Evolutionary conservation across 768 basidiomycete species (phyloP).

Genomic region (Termitomyces sp.): DNA sequence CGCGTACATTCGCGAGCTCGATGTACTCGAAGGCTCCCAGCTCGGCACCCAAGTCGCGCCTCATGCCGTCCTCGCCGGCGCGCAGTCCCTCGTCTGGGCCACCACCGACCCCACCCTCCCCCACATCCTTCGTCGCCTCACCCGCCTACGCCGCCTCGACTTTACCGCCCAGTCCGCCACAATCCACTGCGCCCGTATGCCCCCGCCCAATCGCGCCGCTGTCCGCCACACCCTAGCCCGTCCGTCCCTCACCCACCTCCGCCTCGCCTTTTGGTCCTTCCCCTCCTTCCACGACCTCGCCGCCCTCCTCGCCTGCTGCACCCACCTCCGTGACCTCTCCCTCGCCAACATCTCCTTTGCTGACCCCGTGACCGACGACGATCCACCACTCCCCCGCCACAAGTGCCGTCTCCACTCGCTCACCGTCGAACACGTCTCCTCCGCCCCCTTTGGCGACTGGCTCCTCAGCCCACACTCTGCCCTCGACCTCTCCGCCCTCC

Average conservation of each 20-base stretch:
- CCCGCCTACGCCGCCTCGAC: constrained; percentile 30
- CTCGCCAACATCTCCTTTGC: constrained; percentile 13
- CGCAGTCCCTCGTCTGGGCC: constrained; percentile 31
- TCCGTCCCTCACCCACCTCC: constrained; percentile 29
- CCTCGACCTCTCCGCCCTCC: constrained; percentile 29
- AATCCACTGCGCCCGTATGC: constrained; percentile 31
- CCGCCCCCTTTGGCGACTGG: constrained; percentile 31
- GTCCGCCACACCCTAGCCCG: constrained; percentile 28
- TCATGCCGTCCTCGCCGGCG: constrained; percentile 15
- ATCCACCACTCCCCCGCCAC: too few relatives aligned
- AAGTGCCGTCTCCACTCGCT: constrained; percentile 28
- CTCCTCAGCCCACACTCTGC: constrained; percentile 25
- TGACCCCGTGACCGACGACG: background rate
- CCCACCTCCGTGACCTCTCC: constrained; percentile 28
- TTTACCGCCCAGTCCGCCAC: constrained; percentile 28
- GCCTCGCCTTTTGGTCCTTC: constrained; percentile 36
- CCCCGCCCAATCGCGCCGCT: constrained; percentile 27
- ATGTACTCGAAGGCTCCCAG: constrained; percentile 33
- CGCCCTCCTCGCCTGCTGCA: constrained; percentile 25
- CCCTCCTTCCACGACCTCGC: constrained; percentile 28
- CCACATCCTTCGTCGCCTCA: constrained; percentile 28
- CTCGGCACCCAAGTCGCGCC: constrained; percentile 19
- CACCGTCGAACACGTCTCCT: constrained; percentile 35
- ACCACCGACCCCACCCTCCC: constrained; percentile 31
- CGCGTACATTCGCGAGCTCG: constrained; percentile 29